Percentiles rank a stretch among this genome's conserved stretches.
Conservation (phyloP, 2,329 filamentous ascomycete species). For the Penicillium oxalicum region DNA sequence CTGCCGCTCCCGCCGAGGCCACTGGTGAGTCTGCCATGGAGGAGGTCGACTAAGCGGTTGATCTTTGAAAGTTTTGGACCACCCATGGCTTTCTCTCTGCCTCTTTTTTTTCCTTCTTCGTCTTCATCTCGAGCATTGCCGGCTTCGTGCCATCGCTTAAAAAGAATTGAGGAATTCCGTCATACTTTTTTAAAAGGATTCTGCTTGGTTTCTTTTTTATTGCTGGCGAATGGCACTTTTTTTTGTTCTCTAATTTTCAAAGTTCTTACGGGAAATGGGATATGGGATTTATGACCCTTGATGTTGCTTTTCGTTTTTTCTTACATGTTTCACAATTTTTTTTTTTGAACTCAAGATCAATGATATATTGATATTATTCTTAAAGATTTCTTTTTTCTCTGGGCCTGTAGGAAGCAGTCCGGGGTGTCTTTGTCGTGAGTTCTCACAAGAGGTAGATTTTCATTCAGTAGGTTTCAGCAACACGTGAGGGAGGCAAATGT, state of each 20-base stretch:
- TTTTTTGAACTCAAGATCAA: conserved; percentile 15
- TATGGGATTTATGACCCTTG: conserved; percentile 24
- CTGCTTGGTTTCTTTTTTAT: not conserved
- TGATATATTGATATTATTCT: not conserved
- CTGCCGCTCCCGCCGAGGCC: conserved; percentile 56
- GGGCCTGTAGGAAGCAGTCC: not conserved
- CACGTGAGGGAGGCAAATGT: too few relatives aligned
- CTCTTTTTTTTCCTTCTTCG: not conserved
- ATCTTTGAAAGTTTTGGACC: not conserved
- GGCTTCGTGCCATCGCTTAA: too few relatives aligned
- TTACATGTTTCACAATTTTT: conserved; percentile 17
- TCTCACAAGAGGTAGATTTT: too few relatives aligned
- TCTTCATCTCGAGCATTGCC: not conserved
- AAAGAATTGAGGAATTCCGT: too few relatives aligned
- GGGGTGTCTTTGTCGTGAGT: too few relatives aligned
- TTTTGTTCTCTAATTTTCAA: conserved; percentile 6
- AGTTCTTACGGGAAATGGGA: conserved; percentile 26
- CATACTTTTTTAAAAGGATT: not conserved
- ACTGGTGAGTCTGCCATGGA: conserved; percentile 95
- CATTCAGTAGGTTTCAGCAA: too few relatives aligned
- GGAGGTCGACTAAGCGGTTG: conserved; percentile 81
- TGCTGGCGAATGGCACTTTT: not conserved
- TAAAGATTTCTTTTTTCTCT: not conserved
- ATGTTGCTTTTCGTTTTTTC: conserved; percentile 16
- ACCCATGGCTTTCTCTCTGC: not conserved